phyloP scores from a whole-genome alignment of 192 early-diverging fungal species.

The Coemansia aciculifera region DNA sequence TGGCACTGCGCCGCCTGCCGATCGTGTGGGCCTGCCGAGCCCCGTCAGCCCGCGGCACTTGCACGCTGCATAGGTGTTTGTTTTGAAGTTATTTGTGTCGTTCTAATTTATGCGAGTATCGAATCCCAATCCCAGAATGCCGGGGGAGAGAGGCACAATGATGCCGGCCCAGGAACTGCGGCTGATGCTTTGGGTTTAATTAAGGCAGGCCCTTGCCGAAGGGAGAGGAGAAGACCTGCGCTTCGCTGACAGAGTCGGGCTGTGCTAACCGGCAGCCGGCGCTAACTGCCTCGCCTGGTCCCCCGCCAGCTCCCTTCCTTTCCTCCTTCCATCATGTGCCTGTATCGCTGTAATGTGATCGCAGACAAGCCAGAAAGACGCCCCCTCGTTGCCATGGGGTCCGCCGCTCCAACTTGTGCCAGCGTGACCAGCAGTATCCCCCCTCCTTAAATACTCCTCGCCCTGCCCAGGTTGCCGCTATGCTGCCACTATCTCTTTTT shows the following conservation, averaged over 20 bases:
- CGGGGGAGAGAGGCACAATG: background rate
- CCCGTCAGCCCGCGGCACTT: background rate
- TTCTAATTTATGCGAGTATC: background rate
- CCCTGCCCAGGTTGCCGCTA: background rate
- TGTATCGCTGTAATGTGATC: conserved; percentile 9
- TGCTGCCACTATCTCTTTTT: background rate
- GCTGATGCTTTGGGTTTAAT: conserved; percentile 5
- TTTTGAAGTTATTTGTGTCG: background rate
- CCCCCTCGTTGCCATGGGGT: conserved; percentile 6
- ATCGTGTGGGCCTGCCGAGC: background rate
- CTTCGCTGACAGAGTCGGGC: background rate
- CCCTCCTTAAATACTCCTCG: background rate
- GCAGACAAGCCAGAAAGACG: conserved; percentile 1
- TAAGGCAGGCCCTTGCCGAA: conserved; percentile 2
- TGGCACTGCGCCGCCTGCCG: background rate
- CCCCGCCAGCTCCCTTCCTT: background rate
- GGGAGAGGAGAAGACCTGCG: background rate
- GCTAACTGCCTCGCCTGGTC: background rate
- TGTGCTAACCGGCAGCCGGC: background rate
- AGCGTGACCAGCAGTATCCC: conserved; percentile 12
- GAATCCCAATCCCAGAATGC: background rate
- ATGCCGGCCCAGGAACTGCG: conserved; percentile 1
- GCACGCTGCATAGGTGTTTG: background rate
- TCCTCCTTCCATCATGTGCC: background rate
- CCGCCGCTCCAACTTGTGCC: background rate